Conservation (phyloP, 768 basidiomycete genomes). For the Lentinula edodes region DNA sequence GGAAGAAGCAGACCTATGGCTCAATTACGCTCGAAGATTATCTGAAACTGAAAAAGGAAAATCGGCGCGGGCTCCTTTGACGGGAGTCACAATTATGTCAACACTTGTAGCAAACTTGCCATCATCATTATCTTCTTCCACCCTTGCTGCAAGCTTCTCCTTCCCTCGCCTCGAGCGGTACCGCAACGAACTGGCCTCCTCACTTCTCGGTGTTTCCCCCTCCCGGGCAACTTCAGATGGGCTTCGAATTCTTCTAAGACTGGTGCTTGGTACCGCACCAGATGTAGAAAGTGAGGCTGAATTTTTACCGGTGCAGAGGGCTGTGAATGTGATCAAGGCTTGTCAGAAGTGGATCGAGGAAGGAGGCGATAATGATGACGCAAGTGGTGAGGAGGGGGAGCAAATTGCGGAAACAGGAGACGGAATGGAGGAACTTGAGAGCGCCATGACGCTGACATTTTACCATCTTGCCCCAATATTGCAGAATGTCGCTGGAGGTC, state of each 20-base stretch:
- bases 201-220: conserved; percentile 60
- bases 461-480: conserved; percentile 77
- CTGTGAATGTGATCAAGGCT: conserved; percentile 82
- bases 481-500: conserved; percentile 78
- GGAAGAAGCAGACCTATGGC: conserved; percentile 73
- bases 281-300: conserved; percentile 70
- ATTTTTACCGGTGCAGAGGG: conserved; percentile 81
- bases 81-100: background rate
- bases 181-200: conserved; percentile 88
- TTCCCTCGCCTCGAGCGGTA: conserved; percentile 70
- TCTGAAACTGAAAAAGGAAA: conserved; percentile 49
- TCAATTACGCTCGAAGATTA: conserved; percentile 58
- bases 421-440: conserved; percentile 56
- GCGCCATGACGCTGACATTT: conserved; percentile 70
- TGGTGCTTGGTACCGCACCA: conserved; percentile 61
- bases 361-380: conserved; percentile 35
- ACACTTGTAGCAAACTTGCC: background rate
- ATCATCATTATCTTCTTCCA: too few relatives aligned
- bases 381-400: conserved; percentile 18
- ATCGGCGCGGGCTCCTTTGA: conserved; percentile 14
- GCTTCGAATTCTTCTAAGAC: conserved; percentile 57
- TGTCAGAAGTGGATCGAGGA: conserved; percentile 77
- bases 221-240: conserved; percentile 64
- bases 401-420: conserved; percentile 49
- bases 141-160: conserved; percentile 46